phyloP scores from a whole-genome alignment of 2,329 filamentous ascomycete species.

The Tolypocladium ophioglossoides region DNA sequence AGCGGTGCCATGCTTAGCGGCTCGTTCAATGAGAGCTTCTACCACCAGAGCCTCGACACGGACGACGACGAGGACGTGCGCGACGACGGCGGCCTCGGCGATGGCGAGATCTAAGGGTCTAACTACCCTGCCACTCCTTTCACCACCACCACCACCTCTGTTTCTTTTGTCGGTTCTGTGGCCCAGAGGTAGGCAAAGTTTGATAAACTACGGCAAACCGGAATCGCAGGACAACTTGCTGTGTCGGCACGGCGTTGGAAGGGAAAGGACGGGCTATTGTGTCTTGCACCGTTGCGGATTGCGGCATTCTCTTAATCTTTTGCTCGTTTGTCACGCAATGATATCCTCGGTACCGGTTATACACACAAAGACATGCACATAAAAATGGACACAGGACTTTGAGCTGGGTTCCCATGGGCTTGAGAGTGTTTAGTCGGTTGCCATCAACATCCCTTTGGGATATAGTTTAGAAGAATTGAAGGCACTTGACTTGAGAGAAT shows the following conservation, averaged over 20 bases:
- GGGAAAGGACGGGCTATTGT: background rate
- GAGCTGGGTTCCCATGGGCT: background rate
- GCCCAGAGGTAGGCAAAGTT: no score
- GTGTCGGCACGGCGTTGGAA: background rate
- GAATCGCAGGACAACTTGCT: background rate
- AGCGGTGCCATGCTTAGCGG: background rate
- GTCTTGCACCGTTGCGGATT: background rate
- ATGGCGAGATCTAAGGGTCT: conserved; percentile 24
- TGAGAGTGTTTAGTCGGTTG: background rate
- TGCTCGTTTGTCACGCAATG: background rate
- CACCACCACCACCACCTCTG: background rate
- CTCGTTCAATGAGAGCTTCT: background rate
- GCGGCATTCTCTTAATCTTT: background rate
- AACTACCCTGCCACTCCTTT: background rate
- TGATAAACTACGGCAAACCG: background rate
- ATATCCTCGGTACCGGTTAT: background rate
- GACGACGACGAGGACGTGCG: conserved; percentile 8
- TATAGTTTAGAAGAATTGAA: background rate
- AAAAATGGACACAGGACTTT: background rate
- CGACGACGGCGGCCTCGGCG: conserved; percentile 14
- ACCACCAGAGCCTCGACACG: background rate
- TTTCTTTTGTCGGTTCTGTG: background rate
- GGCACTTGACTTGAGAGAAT: background rate
- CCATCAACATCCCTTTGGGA: background rate
- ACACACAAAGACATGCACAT: background rate